phyloP scores from a whole-genome alignment of 2,329 filamentous ascomycete genomes.

The Tolypocladium paradoxum region DNA sequence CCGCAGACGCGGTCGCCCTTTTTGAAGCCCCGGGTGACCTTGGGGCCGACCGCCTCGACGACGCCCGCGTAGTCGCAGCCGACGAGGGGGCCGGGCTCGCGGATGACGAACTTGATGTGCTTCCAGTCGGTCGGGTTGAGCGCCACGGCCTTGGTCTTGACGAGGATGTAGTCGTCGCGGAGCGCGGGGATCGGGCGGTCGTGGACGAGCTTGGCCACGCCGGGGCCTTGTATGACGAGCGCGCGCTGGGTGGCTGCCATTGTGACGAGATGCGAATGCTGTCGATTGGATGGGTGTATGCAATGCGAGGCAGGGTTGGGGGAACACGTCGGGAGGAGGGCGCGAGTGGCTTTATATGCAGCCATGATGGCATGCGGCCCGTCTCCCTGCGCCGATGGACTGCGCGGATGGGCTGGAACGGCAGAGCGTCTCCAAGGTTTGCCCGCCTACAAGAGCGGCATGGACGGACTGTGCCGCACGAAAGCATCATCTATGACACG shows the following conservation, averaged over 20 bases:
- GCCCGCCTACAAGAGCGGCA: not conserved
- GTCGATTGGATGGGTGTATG: not conserved
- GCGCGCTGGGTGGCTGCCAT: not conserved
- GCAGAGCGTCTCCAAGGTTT: no score
- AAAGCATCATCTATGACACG: not conserved
- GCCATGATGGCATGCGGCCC: no score
- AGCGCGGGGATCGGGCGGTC: not conserved
- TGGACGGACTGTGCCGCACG: not conserved
- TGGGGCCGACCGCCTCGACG: conserved; percentile 15
- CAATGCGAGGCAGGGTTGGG: not conserved
- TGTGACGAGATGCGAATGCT: not conserved
- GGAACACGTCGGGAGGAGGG: not conserved
- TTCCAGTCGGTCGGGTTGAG: conserved; percentile 27
- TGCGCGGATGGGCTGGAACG: no score
- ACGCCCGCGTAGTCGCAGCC: conserved; percentile 25
- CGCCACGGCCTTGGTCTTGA: conserved; percentile 17
- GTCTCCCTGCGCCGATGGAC: no score
- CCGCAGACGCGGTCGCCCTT: conserved; percentile 17
- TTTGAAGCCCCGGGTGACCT: conserved; percentile 3
- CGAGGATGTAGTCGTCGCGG: conserved; percentile 7
- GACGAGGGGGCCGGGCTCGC: conserved; percentile 14
- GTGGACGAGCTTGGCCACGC: not conserved
- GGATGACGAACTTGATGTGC: conserved; percentile 13
- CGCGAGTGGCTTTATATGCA: no score
- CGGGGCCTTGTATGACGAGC: not conserved